Conservation (phyloP, 2,329 filamentous ascomycete genomes). For the Teratosphaeria nubilosa region DNA sequence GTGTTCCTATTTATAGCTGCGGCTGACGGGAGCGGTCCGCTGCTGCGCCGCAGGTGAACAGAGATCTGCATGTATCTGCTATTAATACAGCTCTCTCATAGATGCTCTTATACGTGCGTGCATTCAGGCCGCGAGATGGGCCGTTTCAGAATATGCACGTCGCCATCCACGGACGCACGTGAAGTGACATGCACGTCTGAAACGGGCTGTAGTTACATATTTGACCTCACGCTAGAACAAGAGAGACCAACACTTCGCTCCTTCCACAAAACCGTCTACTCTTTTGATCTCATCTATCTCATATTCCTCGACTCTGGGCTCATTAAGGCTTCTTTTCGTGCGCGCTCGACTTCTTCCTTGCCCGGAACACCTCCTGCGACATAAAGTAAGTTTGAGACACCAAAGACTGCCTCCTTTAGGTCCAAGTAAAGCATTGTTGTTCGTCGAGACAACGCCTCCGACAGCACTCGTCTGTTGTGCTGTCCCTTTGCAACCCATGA, state of each 20-base stretch:
- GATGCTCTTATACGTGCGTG: no score
- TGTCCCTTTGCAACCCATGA: no score
- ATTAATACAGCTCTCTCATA: background rate
- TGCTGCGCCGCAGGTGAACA: background rate
- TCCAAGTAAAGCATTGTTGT: no score
- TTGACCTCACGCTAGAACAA: background rate
- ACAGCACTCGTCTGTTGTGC: no score
- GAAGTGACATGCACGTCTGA: background rate
- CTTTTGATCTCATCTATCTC: no score
- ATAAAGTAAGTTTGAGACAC: background rate
- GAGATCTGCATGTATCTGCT: background rate
- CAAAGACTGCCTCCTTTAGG: no score
- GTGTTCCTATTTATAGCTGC: background rate
- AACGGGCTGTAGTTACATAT: background rate
- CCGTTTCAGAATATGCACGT: background rate
- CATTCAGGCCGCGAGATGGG: background rate
- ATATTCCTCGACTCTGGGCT: no score
- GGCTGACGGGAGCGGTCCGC: background rate
- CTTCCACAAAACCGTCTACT: background rate
- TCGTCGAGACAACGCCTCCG: no score
- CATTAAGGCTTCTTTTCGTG: no score
- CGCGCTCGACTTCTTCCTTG: background rate
- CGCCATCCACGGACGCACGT: background rate
- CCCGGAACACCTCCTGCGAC: background rate
- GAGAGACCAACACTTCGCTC: background rate